A percentile compares a stretch with the other conserved stretches of the same genome.
phyloP scores from a whole-genome alignment of 2,329 filamentous ascomycete species.

The Tolypocladium tundrense region DNA sequence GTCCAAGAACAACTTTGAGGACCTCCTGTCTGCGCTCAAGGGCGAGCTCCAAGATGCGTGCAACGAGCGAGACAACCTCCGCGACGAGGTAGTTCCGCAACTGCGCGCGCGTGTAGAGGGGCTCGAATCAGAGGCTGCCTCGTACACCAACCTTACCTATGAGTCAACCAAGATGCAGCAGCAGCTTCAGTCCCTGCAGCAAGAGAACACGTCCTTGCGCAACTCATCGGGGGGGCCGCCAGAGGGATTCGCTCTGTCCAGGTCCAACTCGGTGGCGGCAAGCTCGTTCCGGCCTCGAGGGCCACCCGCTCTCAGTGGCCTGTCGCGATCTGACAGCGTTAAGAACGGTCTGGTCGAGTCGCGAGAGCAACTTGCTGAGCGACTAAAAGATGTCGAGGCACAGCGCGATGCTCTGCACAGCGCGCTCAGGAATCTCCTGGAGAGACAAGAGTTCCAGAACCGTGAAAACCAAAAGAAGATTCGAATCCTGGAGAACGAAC shows the following conservation, averaged over 20 bases:
- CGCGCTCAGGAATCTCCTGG: conserved; percentile 74
- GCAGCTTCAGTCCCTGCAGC: conserved; percentile 62
- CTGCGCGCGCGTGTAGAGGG: conserved; percentile 67
- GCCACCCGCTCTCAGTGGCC: conserved; percentile 24
- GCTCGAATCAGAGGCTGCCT: conserved; percentile 62
- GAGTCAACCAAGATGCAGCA: conserved; percentile 81
- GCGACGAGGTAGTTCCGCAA: conserved; percentile 78
- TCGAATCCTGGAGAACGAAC: conserved; percentile 63
- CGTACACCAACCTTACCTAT: conserved; percentile 64
- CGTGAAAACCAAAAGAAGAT: conserved; percentile 77
- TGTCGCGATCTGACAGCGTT: conserved; percentile 52
- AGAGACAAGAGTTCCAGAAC: conserved; percentile 76
- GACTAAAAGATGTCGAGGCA: conserved; percentile 83
- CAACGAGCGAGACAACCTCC: conserved; percentile 84
- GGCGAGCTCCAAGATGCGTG: conserved; percentile 71
- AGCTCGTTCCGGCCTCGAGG: conserved; percentile 30
- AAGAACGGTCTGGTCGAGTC: conserved; percentile 44
- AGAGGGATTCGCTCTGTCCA: conserved; percentile 29
- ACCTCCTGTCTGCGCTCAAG: conserved; percentile 74
- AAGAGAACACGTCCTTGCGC: conserved; percentile 53
- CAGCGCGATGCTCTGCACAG: conserved; percentile 88
- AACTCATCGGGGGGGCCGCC: conserved; percentile 16
- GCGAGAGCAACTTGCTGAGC: conserved; percentile 62
- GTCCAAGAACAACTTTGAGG: conserved; percentile 88
- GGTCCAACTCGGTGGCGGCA: conserved; percentile 59